Base-by-base conservation (phyloP, 805 yeast species). In the Candida chilensis region DNA sequence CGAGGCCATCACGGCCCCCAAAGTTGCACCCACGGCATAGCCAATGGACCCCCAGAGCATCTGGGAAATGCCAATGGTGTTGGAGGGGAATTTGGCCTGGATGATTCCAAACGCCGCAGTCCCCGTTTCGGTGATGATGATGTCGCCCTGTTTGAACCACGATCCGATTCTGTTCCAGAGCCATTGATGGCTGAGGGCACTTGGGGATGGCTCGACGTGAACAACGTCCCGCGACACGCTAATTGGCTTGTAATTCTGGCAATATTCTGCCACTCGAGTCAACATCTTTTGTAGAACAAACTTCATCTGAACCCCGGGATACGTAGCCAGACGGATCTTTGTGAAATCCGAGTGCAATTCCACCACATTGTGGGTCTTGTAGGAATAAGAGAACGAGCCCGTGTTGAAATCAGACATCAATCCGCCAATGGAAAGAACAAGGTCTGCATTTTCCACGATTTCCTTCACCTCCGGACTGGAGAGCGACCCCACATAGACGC, bases 321-420 rank as follows among this genome's bases (percentile, higher is more conserved):
- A 58, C 16, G 51, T 45, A 32, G 63, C 63, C 37, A 56, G 61
- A 39, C 49, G 49, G 37, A 58, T 51, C 41, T 56, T 58, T 35
- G 61, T 57, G 48, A 57, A 50, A 43, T 57, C 61, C 6, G 64
- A 54, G 40, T 58, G 64, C 52, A 58, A 56, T 45, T 58, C 64
- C 26, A 58, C 54, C 19, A 58, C 41, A 43, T 54, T 57, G 38
- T 47, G 55, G 27, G 64, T 56, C 42, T 50, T 49, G 47, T 56
- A 56, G 5, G 57, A 50, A 47, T 55, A 58, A 3, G 63, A 52
- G 44, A 57, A 54, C 5, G 63, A 52, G 29, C 63, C 64, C 27
- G 64, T 58, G 44, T 56, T 58, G 48, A 57, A 57, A 39, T 58
- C 63, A 5, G 63, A 55, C 37, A 58, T 48, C 37, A 58, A 45